Evolutionary conservation across 2,329 filamentous ascomycete genomes (phyloP).

Genomic region (Fusarium humuli): DNA sequence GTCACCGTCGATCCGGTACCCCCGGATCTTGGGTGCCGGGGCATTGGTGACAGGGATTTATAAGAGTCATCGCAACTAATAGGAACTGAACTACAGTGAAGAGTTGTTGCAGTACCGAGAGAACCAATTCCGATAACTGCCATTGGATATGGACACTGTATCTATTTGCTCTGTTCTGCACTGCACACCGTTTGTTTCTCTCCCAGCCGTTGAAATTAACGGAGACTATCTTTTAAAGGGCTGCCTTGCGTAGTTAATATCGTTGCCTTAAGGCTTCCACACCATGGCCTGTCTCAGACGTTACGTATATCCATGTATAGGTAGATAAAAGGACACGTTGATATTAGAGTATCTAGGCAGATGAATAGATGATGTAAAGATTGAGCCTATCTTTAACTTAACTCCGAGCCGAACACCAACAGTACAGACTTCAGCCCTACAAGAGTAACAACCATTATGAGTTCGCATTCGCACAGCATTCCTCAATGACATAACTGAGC

Average conservation of each 20-base stretch:
- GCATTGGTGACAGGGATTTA: constrained; percentile 24
- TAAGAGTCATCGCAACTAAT: constrained; percentile 26
- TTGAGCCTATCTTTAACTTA: neutral
- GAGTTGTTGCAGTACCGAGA: constrained; percentile 2
- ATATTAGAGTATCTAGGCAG: neutral
- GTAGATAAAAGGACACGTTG: constrained; percentile 14
- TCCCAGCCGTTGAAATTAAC: constrained; percentile 8
- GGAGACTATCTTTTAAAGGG: constrained; percentile 18
- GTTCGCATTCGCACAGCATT: neutral
- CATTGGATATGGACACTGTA: neutral
- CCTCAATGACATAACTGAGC: neutral
- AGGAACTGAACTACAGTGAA: neutral
- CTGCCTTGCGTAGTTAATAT: constrained; percentile 24
- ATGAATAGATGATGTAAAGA: neutral
- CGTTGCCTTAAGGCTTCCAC: constrained; percentile 38
- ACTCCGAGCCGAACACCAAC: constrained; percentile 1
- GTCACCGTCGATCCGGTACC: constrained; percentile 5
- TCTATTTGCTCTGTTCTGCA: neutral
- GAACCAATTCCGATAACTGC: neutral
- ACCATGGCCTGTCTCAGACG: constrained; percentile 4
- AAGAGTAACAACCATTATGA: neutral
- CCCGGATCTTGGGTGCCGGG: constrained; percentile 39
- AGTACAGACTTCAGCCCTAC: constrained; percentile 25
- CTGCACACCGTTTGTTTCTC: constrained; percentile 15
- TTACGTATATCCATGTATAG: constrained; percentile 15